Evolutionary conservation across 441 rosid genomes (phyloP).

Genomic region (Populus hybrid): DNA sequence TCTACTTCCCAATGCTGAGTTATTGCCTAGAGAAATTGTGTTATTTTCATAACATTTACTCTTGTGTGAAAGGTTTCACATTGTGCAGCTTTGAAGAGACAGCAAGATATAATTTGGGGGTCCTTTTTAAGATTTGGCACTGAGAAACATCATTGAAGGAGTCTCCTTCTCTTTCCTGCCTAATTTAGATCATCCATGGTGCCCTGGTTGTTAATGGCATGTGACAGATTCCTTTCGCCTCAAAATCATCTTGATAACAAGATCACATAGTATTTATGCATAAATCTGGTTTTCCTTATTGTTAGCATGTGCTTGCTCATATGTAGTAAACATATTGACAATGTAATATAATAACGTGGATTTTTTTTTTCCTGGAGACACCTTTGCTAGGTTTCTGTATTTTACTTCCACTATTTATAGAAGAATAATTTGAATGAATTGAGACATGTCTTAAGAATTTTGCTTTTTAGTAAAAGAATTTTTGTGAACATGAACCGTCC

Average conservation of each 20-base stretch:
- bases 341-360: background rate
- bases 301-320: constrained; percentile 1
- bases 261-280: background rate
- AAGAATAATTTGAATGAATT: background rate
- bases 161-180: constrained; percentile 17
- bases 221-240: background rate
- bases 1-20: constrained; percentile 3
- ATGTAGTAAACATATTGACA: background rate
- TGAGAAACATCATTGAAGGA: constrained; percentile 19
- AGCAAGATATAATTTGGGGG: background rate
- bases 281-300: background rate
- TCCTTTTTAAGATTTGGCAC: constrained; percentile 22
- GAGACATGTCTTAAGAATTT: background rate
- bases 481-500: background rate
- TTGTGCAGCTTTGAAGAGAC: constrained; percentile 32
- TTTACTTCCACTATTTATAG: background rate
- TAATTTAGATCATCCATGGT: constrained; percentile 19
- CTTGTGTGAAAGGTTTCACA: constrained; percentile 27
- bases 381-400: background rate
- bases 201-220: constrained; percentile 15
- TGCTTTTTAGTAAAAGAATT: background rate
- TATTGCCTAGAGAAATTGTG: constrained; percentile 12
- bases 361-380: background rate
- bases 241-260: constrained; percentile 1
- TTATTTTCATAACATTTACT: constrained; percentile 21